These are phyloP conservation scores for Phytopythium ostracodes DNA, from an alignment of 352 stramenopile genomes.

Conservation along the genomic window DNA sequence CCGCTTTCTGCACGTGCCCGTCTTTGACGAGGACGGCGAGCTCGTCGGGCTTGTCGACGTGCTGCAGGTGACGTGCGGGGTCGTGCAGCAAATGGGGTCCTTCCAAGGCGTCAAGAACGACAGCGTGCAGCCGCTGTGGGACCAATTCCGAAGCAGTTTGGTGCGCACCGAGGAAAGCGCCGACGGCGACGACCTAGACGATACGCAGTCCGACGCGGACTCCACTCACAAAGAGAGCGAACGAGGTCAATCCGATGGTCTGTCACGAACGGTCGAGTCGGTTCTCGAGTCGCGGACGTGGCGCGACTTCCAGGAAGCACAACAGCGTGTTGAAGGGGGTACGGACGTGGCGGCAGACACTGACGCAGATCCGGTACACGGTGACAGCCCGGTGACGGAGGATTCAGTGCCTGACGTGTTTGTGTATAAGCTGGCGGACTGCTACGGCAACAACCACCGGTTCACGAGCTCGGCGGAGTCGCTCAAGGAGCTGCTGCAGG, in stretches of 20 bases:
- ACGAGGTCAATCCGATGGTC: neutral
- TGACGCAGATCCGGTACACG: slow-evolving; percentile 19
- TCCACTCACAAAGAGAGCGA: neutral
- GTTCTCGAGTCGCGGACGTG: slow-evolving; percentile 37
- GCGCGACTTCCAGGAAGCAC: slow-evolving; percentile 35
- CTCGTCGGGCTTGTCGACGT: slow-evolving; percentile 96
- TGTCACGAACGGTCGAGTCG: slow-evolving; percentile 14
- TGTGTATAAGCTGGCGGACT: slow-evolving; percentile 83
- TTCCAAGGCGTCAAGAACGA: slow-evolving; percentile 69
- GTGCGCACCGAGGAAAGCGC: slow-evolving; percentile 27
- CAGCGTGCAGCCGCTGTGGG: slow-evolving; percentile 70
- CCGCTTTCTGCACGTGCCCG: slow-evolving; percentile 95
- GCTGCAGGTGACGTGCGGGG: slow-evolving; percentile 90
- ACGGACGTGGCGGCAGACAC: neutral
- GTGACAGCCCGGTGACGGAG: slow-evolving; percentile 6
- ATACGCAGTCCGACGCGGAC: slow-evolving; percentile 2
- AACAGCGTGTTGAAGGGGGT: neutral
- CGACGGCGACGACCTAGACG: slow-evolving; percentile 33
- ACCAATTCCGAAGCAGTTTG: slow-evolving; percentile 66
- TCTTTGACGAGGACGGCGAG: slow-evolving; percentile 87
- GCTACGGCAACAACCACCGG: slow-evolving; percentile 76
- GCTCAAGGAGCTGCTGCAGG: slow-evolving; percentile 58
- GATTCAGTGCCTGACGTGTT: slow-evolving; percentile 47
- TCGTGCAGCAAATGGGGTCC: slow-evolving; percentile 81
- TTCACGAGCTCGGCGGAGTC: slow-evolving; percentile 82